phyloP scores from a whole-genome alignment of 1,139 yeast species.

The Yamadazyma diospyri region DNA sequence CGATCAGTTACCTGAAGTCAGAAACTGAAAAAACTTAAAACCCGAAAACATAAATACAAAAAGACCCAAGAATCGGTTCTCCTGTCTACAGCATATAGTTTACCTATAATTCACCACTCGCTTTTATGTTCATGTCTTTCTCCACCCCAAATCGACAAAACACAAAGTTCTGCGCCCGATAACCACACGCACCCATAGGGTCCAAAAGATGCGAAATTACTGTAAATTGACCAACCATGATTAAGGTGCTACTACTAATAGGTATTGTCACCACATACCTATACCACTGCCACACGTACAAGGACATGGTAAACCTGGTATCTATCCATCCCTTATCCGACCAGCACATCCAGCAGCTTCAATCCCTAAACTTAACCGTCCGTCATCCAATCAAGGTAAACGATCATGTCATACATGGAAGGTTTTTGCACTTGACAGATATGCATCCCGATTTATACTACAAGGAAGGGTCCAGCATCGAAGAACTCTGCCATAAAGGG shows the following conservation, averaged over 20 bases:
- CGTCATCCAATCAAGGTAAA: constrained; percentile 30
- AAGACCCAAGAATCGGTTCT: too few relatives aligned
- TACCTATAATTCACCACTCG: too few relatives aligned
- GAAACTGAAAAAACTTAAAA: too few relatives aligned
- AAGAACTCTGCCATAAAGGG: constrained; percentile 58
- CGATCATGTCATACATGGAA: constrained; percentile 49
- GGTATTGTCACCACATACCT: constrained; percentile 9
- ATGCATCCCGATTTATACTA: constrained; percentile 82
- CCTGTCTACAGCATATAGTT: too few relatives aligned
- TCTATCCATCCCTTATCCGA: constrained; percentile 8
- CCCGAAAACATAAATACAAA: too few relatives aligned
- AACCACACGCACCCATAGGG: too few relatives aligned
- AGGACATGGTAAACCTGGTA: constrained; percentile 4
- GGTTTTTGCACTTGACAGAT: constrained; percentile 82
- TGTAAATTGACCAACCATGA: too few relatives aligned
- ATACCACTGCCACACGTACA: constrained; percentile 10
- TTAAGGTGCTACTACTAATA: constrained; percentile 7
- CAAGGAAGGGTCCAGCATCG: constrained; percentile 47
- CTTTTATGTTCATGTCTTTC: too few relatives aligned
- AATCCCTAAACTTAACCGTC: constrained; percentile 24
- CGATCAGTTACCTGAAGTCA: too few relatives aligned
- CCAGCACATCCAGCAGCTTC: constrained; percentile 7
- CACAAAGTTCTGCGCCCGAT: too few relatives aligned
- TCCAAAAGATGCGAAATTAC: too few relatives aligned
- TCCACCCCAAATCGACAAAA: too few relatives aligned